Evolutionary conservation across 2,329 filamentous ascomycete species (phyloP).

Genomic region (Paraconiothyrium sp.): DNA sequence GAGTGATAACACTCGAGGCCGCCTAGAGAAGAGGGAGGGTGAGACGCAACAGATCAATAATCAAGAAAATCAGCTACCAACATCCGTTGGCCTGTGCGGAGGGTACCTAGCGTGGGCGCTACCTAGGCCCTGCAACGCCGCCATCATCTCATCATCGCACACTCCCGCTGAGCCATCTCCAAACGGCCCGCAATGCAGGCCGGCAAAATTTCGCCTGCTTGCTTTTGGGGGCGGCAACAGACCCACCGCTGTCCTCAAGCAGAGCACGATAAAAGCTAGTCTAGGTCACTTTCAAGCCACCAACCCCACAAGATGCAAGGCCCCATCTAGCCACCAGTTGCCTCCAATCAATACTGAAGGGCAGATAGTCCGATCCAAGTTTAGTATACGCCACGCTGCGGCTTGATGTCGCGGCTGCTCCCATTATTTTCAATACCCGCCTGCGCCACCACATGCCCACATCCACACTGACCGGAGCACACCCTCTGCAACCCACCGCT

Average conservation of each 20-base stretch:
- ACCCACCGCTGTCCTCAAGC: conserved; percentile 4
- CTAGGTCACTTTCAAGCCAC: not conserved
- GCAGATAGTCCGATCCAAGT: conserved; percentile 1
- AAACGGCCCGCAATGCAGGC: conserved; percentile 9
- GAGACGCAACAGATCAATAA: conserved; percentile 9
- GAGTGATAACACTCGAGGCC: conserved; percentile 4
- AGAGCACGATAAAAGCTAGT: conserved; percentile 5
- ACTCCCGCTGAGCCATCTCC: not conserved
- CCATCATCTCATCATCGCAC: not conserved
- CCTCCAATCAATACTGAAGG: conserved; percentile 6
- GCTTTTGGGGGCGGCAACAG: not conserved
- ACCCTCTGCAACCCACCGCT: conserved; percentile 15
- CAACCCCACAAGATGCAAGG: conserved; percentile 8
- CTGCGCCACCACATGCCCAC: conserved; percentile 9
- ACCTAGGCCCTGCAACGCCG: not conserved
- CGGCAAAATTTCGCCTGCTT: conserved; percentile 4
- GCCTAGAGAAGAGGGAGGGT: conserved; percentile 8
- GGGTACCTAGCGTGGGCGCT: not conserved
- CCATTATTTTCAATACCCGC: not conserved
- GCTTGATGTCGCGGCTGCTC: not conserved
- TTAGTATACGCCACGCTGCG: conserved; percentile 5
- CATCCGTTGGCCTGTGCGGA: conserved; percentile 9
- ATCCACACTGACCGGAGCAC: not conserved
- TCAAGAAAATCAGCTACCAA: conserved; percentile 8
- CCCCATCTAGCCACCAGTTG: not conserved